Base-by-base conservation (phyloP, 148 eudicot species). In the Heliosperma pusillum region DNA sequence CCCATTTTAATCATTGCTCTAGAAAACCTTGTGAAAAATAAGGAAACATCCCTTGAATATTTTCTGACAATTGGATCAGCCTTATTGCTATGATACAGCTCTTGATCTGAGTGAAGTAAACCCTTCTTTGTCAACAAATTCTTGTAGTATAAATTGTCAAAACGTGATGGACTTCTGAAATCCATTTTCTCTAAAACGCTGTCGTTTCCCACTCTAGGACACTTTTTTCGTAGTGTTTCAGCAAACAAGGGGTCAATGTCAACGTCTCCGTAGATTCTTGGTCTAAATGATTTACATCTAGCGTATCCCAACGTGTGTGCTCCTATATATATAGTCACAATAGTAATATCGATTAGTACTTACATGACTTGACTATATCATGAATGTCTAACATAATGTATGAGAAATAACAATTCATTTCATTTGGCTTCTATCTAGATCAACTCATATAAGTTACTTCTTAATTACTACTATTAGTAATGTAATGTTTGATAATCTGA, bases 1-100 rank as follows among this genome's bases (percentile, higher is more conserved):
- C 91, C 89, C 90, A 87, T 87, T 59, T 80, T 89, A 21, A 89
- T 76, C 86, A 89, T 89, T 29, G 87, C 86, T 16, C 59, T 69
- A 0, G 83, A 85, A 69, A 89, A 87, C 29, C 80, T 81, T 5
- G 47, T 24, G 2, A 70, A 86, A 55, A 87, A 89, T 30, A 70
- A 72, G 0, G 72, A 58, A 30, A 27, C 59, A 65, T 85, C 75
- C 7, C 53, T 10, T 15, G 80, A 84, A 9, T 79, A 90, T n/a
- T 22, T 63, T 73, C 74, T 79, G 13, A 88, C 91, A 10, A 88
- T 74, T 9, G 61, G 70, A 66, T 88, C 90, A 0, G 90, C 89
- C 20, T 62, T 68, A 36, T 85, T 87, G n/a, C 89, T 86, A 40
- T 79, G 71, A 29, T 80, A 86, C 1, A 89, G 76, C 63, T 67